These are phyloP conservation scores for Phytopythium boreale DNA, from an alignment of 352 stramenopile genomes.

Conservation along the genomic window DNA sequence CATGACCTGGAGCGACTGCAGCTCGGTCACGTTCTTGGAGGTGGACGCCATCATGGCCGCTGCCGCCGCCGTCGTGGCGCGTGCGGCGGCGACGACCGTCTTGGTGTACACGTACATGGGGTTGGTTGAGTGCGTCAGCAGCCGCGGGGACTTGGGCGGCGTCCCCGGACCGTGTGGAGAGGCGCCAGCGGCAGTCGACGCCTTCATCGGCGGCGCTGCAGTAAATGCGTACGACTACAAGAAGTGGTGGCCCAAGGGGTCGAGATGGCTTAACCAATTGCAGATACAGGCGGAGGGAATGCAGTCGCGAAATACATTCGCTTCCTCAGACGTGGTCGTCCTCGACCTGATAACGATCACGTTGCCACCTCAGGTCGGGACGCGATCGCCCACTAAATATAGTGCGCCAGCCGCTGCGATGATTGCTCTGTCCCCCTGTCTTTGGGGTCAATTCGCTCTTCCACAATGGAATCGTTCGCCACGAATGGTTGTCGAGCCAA, in stretches of 20 bases:
- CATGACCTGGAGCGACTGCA: slow-evolving; percentile 28
- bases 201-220: not conserved
- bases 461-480: too few species aligned
- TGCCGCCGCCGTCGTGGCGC: slow-evolving; percentile 39
- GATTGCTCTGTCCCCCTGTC: too few species aligned
- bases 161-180: not conserved
- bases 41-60: slow-evolving; percentile 43
- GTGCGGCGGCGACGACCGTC: slow-evolving; percentile 36
- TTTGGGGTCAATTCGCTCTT: too few species aligned
- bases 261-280: too few species aligned
- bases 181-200: not conserved
- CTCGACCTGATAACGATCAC: slow-evolving; percentile 1
- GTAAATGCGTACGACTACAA: too few species aligned
- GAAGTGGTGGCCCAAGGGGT: too few species aligned
- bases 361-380: too few species aligned
- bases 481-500: too few species aligned
- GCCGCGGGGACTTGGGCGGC: slow-evolving; percentile 1
- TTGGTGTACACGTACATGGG: slow-evolving; percentile 49
- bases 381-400: not conserved
- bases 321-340: not conserved
- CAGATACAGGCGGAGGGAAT: too few species aligned
- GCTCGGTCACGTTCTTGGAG: slow-evolving; percentile 15
- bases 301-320: too few species aligned
- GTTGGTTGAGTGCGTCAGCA: slow-evolving; percentile 29
- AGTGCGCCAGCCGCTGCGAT: not conserved